Percentiles rank a stretch among this genome's conserved stretches.
Conservation (phyloP, 1,139 yeast species). For the Candida glucosophila region DNA sequence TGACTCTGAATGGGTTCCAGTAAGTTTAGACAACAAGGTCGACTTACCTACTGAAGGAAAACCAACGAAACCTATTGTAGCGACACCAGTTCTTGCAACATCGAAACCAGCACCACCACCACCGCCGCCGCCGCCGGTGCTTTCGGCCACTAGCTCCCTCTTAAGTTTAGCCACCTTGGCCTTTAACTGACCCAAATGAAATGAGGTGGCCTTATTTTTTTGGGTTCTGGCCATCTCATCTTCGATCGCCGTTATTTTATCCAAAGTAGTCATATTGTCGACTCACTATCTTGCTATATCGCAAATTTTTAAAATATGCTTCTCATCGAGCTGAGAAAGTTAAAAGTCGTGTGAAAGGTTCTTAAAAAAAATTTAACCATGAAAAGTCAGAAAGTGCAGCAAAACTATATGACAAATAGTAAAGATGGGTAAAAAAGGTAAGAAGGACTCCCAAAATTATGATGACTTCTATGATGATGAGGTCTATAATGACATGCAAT, state of each 20-base stretch:
- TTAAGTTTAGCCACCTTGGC: conserved; percentile 93
- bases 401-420: too few relatives aligned
- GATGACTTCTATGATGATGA: conserved; percentile 83
- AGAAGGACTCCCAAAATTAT: conserved; percentile 43
- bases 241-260: conserved; percentile 85
- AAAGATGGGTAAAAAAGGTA: conserved; percentile 49
- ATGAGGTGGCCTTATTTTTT: conserved; percentile 91
- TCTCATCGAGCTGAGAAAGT: too few relatives aligned
- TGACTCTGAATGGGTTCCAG: conserved; percentile 94
- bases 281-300: too few relatives aligned
- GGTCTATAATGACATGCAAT: too few relatives aligned
- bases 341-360: too few relatives aligned
- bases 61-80: conserved; percentile 94
- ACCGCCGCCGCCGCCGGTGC: conserved; percentile 63
- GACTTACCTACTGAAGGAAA: conserved; percentile 98
- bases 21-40: conserved; percentile 74
- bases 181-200: conserved; percentile 92
- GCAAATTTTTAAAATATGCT: too few relatives aligned
- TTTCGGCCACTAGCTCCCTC: conserved; percentile 80
- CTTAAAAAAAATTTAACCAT: too few relatives aligned
- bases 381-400: too few relatives aligned
- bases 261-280: conserved; percentile 88
- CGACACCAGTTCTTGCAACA: conserved; percentile 96
- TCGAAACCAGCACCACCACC: conserved; percentile 92
- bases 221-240: conserved; percentile 95